Evolutionary conservation across 2,329 filamentous ascomycete species (phyloP), one percentile per base, ranked within the genome.

Genomic region (Colletotrichum salicis): DNA sequence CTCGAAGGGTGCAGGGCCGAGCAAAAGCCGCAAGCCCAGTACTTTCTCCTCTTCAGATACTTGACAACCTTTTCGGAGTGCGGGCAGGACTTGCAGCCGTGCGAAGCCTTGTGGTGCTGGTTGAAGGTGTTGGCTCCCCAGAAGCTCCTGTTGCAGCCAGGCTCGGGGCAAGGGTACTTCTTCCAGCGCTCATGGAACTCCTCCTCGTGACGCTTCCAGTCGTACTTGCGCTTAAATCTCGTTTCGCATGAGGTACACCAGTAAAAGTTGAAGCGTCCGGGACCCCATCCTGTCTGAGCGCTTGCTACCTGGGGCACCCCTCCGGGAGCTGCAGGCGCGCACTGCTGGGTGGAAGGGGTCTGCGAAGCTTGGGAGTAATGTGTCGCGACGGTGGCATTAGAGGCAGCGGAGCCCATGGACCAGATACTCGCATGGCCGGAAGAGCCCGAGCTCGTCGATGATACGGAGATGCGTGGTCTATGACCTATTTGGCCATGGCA

Each of bases 11-110:
- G 86, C 54, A 92, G 84, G 19, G 87, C 87, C 4, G 88, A 90
- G 76, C 91, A 93, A 80, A 92, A 92, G 31, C 91, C 91, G 74
- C 91, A 93, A 1, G 90, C 91, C 88, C 90, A 93, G 51, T 91
- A 89, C 79, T 89, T 90, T 74, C 90, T 87, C 82, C 91, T 90
- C 72, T 86, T 86, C 72, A 90, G 86, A 64, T 90, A 90, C 76
- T 87, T 87, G 77, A 91, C 89, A 24, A 91, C 89, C 75, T 88
- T 88, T 75, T 91, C 88, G 60, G 90, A 89, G 75, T 92, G 90
- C 5, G 90, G 90, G 74, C 90, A 92, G 4, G 89, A 89, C 77
- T 89, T 89, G 81, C 89, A 91, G 72, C 88, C 86, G 77, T 92
- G 90, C 70, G 89, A 88, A 67, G 90, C 88, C 76, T 90, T 91